Conservation (phyloP, 805 yeast genomes). For the Kurtzmaniella fragi region DNA sequence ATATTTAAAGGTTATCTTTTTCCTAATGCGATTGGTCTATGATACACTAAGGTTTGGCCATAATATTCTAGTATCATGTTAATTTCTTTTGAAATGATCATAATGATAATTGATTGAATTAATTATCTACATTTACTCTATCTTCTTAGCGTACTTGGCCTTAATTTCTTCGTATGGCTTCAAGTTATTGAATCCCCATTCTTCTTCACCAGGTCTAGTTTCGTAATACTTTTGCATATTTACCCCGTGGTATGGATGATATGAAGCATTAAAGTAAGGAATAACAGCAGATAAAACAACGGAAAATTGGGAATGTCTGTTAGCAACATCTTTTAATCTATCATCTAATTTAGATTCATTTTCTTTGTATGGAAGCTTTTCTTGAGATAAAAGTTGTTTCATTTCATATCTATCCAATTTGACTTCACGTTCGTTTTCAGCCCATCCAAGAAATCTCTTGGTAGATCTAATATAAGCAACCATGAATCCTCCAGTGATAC, state of each 20-base stretch:
- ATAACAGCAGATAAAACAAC: slow-evolving; percentile 53
- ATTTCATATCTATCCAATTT: slow-evolving; percentile 68
- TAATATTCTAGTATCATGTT: background rate
- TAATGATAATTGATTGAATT: background rate
- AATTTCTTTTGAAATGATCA: background rate
- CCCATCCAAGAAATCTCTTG: slow-evolving; percentile 71
- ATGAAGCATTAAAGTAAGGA: slow-evolving; percentile 80
- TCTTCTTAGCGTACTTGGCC: slow-evolving; percentile 23
- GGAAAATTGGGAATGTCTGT: slow-evolving; percentile 73
- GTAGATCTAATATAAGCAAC: slow-evolving; percentile 64
- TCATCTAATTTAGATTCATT: slow-evolving; percentile 52
- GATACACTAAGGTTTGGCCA: slow-evolving; percentile 2
- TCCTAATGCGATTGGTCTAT: background rate
- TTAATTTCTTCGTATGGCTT: slow-evolving; percentile 48
- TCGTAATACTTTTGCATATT: slow-evolving; percentile 58
- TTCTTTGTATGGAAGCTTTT: slow-evolving; percentile 62
- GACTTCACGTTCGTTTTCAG: slow-evolving; percentile 70
- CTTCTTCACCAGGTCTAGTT: slow-evolving; percentile 54
- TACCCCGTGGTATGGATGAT: slow-evolving; percentile 81
- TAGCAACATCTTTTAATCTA: slow-evolving; percentile 68
- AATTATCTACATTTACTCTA: slow-evolving; percentile 12
- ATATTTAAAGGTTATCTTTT: background rate
- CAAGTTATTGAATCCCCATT: slow-evolving; percentile 46
- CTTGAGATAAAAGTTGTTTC: slow-evolving; percentile 59
- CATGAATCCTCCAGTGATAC: slow-evolving; percentile 69